Percentiles rank a stretch among this genome's conserved stretches.
Conservation (phyloP, 441 rosid species). For the Populus hybrid region DNA sequence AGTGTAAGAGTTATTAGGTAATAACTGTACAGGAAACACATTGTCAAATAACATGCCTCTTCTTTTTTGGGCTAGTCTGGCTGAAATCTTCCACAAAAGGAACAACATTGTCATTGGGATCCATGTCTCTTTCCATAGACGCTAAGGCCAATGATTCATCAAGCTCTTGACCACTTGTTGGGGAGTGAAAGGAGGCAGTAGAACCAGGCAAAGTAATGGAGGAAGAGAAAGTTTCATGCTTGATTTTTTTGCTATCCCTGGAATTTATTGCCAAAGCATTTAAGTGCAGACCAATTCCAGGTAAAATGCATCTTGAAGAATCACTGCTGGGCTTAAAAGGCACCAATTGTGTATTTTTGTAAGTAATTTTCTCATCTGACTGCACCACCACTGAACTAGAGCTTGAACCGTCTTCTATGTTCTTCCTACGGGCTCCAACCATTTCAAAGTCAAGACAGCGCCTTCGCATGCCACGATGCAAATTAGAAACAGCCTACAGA, state of each 20-base stretch:
- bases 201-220: conserved; percentile 43
- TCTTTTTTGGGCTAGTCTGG: conserved; percentile 58
- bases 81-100: conserved; percentile 41
- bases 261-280: conserved; percentile 68
- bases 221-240: conserved; percentile 41
- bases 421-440: conserved; percentile 57
- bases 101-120: conserved; percentile 41
- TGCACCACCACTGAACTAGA: conserved; percentile 26
- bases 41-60: conserved; percentile 40
- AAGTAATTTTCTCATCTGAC: conserved; percentile 25
- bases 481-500: conserved; percentile 51
- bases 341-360: conserved; percentile 32
- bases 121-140: conserved; percentile 43
- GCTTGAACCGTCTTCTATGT: conserved; percentile 32
- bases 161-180: conserved; percentile 31
- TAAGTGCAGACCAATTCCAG: conserved; percentile 93
- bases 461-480: conserved; percentile 85
- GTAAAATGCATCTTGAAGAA: conserved; percentile 53
- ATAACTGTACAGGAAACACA: not conserved
- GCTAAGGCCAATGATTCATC: conserved; percentile 38
- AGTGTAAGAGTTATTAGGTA: not conserved
- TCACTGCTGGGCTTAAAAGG: conserved; percentile 41
- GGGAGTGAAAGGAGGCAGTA: conserved; percentile 31
- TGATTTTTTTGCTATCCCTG: conserved; percentile 40
- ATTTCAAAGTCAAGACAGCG: conserved; percentile 94